These are phyloP conservation scores for Aspergillaceae sp. DNA, from an alignment of 2,329 filamentous ascomycete genomes.

Conservation along the genomic window DNA sequence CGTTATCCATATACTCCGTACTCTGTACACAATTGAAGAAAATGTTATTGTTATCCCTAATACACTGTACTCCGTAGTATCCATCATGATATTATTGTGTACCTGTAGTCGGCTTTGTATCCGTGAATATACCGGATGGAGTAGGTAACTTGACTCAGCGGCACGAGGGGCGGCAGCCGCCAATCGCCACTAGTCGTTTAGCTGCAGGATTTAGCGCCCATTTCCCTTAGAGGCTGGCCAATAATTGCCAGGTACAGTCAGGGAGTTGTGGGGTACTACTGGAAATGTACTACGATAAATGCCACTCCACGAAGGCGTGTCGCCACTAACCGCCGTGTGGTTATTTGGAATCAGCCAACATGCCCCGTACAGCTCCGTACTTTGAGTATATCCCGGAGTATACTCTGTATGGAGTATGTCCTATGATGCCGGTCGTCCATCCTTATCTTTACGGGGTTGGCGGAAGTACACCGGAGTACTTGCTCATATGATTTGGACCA, in stretches of 20 bases:
- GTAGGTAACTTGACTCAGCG: not conserved
- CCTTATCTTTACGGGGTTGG: not conserved
- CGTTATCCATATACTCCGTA: too few relatives aligned
- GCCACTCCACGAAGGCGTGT: not conserved
- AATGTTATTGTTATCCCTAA: not conserved
- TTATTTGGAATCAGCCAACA: not conserved
- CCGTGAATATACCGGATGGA: not conserved
- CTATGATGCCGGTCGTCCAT: not conserved
- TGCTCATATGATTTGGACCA: too few relatives aligned
- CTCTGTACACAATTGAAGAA: not conserved
- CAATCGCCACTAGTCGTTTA: not conserved
- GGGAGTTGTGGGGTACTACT: not conserved
- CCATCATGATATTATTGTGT: not conserved
- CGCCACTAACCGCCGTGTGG: not conserved
- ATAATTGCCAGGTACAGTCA: too few relatives aligned
- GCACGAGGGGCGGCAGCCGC: not conserved
- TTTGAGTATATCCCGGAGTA: too few relatives aligned
- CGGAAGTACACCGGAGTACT: too few relatives aligned
- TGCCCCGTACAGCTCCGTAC: too few relatives aligned
- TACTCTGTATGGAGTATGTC: too few relatives aligned
- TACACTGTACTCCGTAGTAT: not conserved
- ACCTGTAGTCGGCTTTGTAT: too few relatives aligned
- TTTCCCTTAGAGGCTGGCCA: too few relatives aligned
- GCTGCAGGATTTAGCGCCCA: not conserved
- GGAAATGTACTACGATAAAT: not conserved